Base-by-base conservation (phyloP, 371 early-diverging fungal genomes). In the Saksenaea vasiformis region DNA sequence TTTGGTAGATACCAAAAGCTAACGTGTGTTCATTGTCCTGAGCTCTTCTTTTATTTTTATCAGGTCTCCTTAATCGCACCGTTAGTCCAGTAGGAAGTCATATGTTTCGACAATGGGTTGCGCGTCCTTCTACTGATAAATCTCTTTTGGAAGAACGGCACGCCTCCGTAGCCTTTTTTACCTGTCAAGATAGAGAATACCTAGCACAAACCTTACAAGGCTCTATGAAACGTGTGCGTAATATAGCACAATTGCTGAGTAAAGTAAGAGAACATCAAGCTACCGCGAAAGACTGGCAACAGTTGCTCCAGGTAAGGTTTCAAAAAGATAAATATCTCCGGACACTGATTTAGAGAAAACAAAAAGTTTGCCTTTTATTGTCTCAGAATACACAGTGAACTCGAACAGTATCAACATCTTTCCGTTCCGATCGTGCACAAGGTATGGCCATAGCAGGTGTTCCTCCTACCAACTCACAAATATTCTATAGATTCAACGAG, bases 231-330 rank as follows among this genome's bases (percentile, higher is more conserved):
- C 83, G 85, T 61, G 74, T 93, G 24, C 84, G 83, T 58, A 91
- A 91, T 55, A 81, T 90, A 14, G 77, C 87, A 43, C 76, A 77
- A 36, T 69, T 90, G 9, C 51, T 90, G 5, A 66, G 68, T 5
- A 72, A 73, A 7, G 65, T 92, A 31, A 76, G 71, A 41, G 80
- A 83, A 22, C 62, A 69, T 53, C 83, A 82, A 55, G 74, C 85
- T 13, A 70, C 77, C 1, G 15, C 82, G 3, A 60, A 51, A 10
- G 92, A 91, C n/a, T 93, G 93, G 93, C 86, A 89, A 38, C 69
- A 78, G 0, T 68, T 91, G 15, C 68, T 90, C 14, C 83, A 90
- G 79, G 91, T 91, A 65, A 17, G 34, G n/a, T n/a, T n/a, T n/a
- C n/a, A n/a, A n/a, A n/a, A n/a, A n/a, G 39, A n/a, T 39, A 11